phyloP scores from a whole-genome alignment of 345 rosid genomes.

The Hibiscus trionum region DNA sequence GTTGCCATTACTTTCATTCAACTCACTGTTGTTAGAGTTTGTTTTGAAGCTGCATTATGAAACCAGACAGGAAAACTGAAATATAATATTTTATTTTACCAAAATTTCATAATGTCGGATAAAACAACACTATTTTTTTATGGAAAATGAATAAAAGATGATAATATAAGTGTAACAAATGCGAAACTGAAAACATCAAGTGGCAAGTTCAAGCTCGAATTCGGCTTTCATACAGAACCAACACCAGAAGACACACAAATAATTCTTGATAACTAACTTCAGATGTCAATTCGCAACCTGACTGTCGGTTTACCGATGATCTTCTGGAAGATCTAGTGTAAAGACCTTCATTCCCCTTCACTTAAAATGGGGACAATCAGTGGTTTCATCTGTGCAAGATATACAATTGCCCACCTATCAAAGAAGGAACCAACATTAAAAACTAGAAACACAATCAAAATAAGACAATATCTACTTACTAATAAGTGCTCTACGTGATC shows the following conservation, averaged over 20 bases:
- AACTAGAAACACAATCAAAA: neutral
- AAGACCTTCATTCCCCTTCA: constrained; percentile 55
- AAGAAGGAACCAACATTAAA: neutral
- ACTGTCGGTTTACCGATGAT: neutral
- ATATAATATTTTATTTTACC: neutral
- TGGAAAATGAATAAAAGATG: neutral
- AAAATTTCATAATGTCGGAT: neutral
- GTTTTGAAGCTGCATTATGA: neutral
- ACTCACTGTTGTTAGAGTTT: neutral
- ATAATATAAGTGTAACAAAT: neutral
- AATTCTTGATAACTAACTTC: neutral
- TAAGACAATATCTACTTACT: neutral
- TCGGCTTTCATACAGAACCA: constrained; percentile 26
- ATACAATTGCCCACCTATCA: constrained; percentile 97
- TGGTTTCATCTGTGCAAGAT: constrained; percentile 96
- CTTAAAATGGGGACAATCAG: constrained; percentile 86
- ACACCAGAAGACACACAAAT: constrained; percentile 18
- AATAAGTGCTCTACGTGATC: neutral
- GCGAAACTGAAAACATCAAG: neutral
- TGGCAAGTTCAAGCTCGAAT: constrained; percentile 13
- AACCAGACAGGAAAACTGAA: neutral
- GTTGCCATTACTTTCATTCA: too few species aligned
- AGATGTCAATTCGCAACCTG: neutral
- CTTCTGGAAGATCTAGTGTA: neutral
- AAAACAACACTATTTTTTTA: neutral